phyloP scores from a whole-genome alignment of 2,329 filamentous ascomycete species.

The Verticillium alfalfae region DNA sequence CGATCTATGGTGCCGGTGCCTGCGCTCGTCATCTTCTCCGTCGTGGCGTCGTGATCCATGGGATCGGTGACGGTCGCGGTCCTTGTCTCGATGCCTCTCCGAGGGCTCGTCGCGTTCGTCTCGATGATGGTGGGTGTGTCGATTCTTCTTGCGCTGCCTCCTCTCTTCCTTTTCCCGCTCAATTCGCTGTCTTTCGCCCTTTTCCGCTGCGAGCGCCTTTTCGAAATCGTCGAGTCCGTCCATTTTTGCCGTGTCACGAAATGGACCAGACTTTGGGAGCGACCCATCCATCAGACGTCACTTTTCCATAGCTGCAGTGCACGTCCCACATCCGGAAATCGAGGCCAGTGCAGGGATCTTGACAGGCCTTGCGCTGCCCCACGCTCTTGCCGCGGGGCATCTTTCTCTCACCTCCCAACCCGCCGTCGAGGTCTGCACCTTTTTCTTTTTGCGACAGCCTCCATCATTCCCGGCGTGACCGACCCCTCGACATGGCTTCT shows the following conservation, averaged over 20 bases:
- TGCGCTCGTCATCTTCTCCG: conserved; percentile 17
- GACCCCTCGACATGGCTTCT: conserved; percentile 6
- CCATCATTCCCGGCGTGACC: neutral
- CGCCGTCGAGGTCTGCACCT: conserved; percentile 7
- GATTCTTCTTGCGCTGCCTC: conserved; percentile 36
- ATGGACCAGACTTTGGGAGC: too few species aligned
- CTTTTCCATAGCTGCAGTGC: neutral
- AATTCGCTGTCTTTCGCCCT: conserved; percentile 42
- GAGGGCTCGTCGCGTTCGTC: conserved; percentile 25
- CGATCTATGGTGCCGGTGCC: conserved; percentile 26
- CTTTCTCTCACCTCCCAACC: neutral
- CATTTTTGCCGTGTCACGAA: conserved; percentile 24
- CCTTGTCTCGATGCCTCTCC: conserved; percentile 14
- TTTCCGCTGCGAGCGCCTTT: conserved; percentile 64
- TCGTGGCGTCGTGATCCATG: conserved; percentile 1
- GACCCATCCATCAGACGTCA: neutral
- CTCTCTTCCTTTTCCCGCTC: conserved; percentile 40
- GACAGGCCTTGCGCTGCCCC: neutral
- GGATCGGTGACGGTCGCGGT: conserved; percentile 14
- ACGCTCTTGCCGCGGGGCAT: neutral
- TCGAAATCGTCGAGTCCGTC: conserved; percentile 69
- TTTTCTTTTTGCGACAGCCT: conserved; percentile 11
- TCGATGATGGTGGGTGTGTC: conserved; percentile 36
- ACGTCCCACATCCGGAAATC: neutral
- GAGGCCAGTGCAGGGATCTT: neutral